Percentiles rank a stretch among this genome's conserved stretches.
Conservation (phyloP, 257 asterid genomes). For the Salvia hispanica region DNA sequence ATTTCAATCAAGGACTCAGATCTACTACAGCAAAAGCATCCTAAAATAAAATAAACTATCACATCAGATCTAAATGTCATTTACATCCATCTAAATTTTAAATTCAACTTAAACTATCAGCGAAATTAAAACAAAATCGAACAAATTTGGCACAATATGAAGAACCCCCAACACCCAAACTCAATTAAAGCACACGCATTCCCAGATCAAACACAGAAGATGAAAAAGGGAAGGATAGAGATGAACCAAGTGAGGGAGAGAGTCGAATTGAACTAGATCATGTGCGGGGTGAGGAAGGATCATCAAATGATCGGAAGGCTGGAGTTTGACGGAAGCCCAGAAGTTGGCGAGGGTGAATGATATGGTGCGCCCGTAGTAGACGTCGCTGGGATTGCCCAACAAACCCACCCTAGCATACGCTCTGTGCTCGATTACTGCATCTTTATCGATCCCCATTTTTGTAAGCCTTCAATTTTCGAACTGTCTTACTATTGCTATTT, state of each 20-base stretch:
- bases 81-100: conserved; percentile 11
- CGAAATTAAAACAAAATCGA: background rate
- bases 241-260: conserved; percentile 67
- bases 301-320: conserved; percentile 58
- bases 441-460: conserved; percentile 35
- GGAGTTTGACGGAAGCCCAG: conserved; percentile 75
- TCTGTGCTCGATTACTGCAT: conserved; percentile 57
- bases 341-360: conserved; percentile 75
- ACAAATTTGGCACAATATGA: background rate
- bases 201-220: conserved; percentile 9
- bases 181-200: background rate
- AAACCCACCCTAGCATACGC: conserved; percentile 75
- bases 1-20: conserved; percentile 11
- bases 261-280: conserved; percentile 72
- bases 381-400: conserved; percentile 88
- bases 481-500: background rate
- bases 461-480: background rate
- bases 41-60: background rate
- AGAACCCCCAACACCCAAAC: conserved; percentile 9
- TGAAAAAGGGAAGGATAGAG: background rate
- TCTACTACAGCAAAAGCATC: conserved; percentile 22
- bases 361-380: conserved; percentile 70
- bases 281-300: conserved; percentile 72
- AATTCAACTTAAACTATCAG: background rate
- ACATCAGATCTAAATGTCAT: conserved; percentile 4